Base-by-base conservation (phyloP, 2,329 filamentous ascomycete species). In the Aspergillus carbonarius region DNA sequence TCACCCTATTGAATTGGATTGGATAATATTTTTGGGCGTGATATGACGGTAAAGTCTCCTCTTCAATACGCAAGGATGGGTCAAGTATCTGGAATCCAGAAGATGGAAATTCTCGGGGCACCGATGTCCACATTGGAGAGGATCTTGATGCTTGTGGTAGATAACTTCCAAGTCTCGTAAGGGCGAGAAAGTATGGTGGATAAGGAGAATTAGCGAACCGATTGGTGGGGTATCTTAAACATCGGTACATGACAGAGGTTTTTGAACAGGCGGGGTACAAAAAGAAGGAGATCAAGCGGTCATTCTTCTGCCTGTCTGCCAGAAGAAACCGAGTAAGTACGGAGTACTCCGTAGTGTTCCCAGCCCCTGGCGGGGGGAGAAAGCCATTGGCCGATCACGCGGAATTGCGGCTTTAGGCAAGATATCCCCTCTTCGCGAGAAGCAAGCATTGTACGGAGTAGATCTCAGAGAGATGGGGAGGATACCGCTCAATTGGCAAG, bases 1-100 rank as follows among this genome's bases (percentile, higher is more conserved):
- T 67, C 61, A 5, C 63, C 63, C 5, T 58, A 58, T 12, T 55
- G 47, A 8, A 56, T 55, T 55, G 47, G 9, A 56, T 55, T 23
- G 67, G 68, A 48, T 70, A 66, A 44, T 61, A 67, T 34, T 57
- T 60, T 5, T 61, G 54, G 3, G 64, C 60, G 5, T 55, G 39
- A 52, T 68, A 66, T 2, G 53, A 61, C 3, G 64, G 65, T 5
- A 63, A 37, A 25, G 57, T 57, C 30, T 69, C 66, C 35, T 68
- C 64, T 44, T 68, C 67, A 35, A 66, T 59, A 18, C 40, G 25
- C 2, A 46, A 12, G 20, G 58, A 60, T 27, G 30, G n/a, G 32
- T 65, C 55, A 1, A 63, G 34, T 13, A 62, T 42, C 5, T 44
- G 17, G 5, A 62, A 46, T 8, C 58, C 57, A 30, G 57, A 59